Base-by-base conservation (phyloP, 179 eudicot genomes). In the Patellifolia procumbens region DNA sequence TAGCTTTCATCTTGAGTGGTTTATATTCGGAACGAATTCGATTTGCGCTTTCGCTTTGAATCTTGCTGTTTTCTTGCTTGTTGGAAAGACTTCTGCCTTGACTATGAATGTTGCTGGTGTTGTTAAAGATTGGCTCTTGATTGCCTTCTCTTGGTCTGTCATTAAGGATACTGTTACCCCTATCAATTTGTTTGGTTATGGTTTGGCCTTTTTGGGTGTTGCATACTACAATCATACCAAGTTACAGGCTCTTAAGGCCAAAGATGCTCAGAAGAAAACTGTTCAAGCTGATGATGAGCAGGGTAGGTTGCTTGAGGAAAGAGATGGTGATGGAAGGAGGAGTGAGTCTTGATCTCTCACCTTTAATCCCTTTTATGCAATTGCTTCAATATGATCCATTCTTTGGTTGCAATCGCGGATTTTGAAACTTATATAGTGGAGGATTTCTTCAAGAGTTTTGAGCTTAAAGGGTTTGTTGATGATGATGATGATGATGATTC, bases 81-180 rank as follows among this genome's bases (percentile, higher is more conserved):
- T 92, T 11, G 95, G 95, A 29, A 92, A 92, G 87, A 89, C 93
- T 0, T 90, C 95, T 5, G 97, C 97, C 2, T 80, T 92, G 89
- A 92, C 97, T 2, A 92, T 92, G 97, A 92, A 92, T 75, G 97
- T 92, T 28, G 95, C 97, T 78, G 95, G 97, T 42, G 97, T 92
- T 5, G 97, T 92, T 7, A 92, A 92, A 78, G 97, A 92, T 74
- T 92, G 97, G 97, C 61, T 92, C 60, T 83, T 92, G 88, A 90
- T 92, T 63, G 94, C 91, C 2, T 90, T 92, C 52, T 92, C 97
- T 9, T 92, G 97, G 97, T 90, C 94, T 19, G 97, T 92, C 77
- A 92, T 92, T 65, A 90, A 89, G 88, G 97, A 92, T 53, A 89
- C 92, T 2, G 97, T 92, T 31, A 92, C 97, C 2, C 85, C 91